Evolutionary conservation across 495 filamentous ascomycete species (phyloP).

Genomic region (Pseudomonodictys pantanalensis): DNA sequence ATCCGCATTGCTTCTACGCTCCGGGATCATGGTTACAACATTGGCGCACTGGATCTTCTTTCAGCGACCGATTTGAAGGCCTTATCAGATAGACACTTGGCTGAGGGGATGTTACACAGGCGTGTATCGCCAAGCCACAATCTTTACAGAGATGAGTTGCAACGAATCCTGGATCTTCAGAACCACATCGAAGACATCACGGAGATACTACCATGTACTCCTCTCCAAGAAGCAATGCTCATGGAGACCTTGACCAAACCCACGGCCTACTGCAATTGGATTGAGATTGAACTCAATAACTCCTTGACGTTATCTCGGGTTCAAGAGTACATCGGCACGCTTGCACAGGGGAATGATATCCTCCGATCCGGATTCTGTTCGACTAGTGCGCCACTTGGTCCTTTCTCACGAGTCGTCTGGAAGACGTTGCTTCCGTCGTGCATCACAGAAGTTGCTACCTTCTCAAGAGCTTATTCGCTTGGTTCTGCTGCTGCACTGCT

Average conservation of each 20-base stretch:
- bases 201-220: slow-evolving; percentile 59
- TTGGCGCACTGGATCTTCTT: slow-evolving; percentile 58
- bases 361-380: slow-evolving; percentile 65
- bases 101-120: background rate
- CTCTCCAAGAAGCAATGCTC: slow-evolving; percentile 75
- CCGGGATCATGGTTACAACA: slow-evolving; percentile 48
- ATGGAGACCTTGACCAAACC: slow-evolving; percentile 57
- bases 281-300: slow-evolving; percentile 50
- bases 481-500: slow-evolving; percentile 48
- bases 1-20: slow-evolving; percentile 65
- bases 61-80: slow-evolving; percentile 34
- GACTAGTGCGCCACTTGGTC: slow-evolving; percentile 44
- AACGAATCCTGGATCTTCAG: background rate
- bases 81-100: slow-evolving; percentile 2
- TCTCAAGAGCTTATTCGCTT: slow-evolving; percentile 37
- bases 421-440: slow-evolving; percentile 44
- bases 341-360: slow-evolving; percentile 59
- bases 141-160: slow-evolving; percentile 18
- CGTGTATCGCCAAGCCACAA: background rate
- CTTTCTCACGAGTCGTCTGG: slow-evolving; percentile 64
- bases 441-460: slow-evolving; percentile 42
- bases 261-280: slow-evolving; percentile 70
- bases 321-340: slow-evolving; percentile 45
- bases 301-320: slow-evolving; percentile 35
- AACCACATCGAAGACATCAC: slow-evolving; percentile 39